phyloP scores from a whole-genome alignment of 106 monocot species.

The Dioscorea alata region DNA sequence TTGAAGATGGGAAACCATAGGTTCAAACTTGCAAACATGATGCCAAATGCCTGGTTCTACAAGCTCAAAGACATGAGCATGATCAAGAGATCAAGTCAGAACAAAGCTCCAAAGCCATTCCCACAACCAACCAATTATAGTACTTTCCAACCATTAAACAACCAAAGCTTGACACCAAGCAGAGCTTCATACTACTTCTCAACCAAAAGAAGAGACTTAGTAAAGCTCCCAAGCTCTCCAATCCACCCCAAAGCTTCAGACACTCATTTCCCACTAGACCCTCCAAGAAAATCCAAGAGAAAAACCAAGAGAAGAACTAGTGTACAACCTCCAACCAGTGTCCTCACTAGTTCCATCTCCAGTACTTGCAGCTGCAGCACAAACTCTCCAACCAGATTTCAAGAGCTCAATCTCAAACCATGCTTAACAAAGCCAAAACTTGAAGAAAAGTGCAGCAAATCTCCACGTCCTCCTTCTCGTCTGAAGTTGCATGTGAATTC shows the following conservation, averaged over 20 bases:
- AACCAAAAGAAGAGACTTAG: conserved; percentile 11
- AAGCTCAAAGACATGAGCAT: conserved; percentile 64
- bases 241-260: conserved; percentile 25
- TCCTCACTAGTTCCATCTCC: conserved; percentile 12
- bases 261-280: conserved; percentile 27
- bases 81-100: neutral
- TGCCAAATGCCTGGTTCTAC: conserved; percentile 88
- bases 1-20: conserved; percentile 57
- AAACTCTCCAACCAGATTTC: too few relatives aligned
- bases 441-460: neutral
- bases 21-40: conserved; percentile 72
- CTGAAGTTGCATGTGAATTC: neutral
- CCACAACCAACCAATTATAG: neutral
- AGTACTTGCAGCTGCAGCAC: conserved; percentile 9
- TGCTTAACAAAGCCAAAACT: conserved; percentile 42
- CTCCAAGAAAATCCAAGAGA: conserved; percentile 29
- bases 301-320: neutral
- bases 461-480: neutral
- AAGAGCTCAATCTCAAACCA: conserved; percentile 32
- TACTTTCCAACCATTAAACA: neutral
- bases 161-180: conserved; percentile 12
- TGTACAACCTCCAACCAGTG: neutral
- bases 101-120: conserved; percentile 7
- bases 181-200: conserved; percentile 49
- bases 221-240: conserved; percentile 7